Conservation (phyloP, 176 grass and related monocot genomes). For the Avena eriantha region DNA sequence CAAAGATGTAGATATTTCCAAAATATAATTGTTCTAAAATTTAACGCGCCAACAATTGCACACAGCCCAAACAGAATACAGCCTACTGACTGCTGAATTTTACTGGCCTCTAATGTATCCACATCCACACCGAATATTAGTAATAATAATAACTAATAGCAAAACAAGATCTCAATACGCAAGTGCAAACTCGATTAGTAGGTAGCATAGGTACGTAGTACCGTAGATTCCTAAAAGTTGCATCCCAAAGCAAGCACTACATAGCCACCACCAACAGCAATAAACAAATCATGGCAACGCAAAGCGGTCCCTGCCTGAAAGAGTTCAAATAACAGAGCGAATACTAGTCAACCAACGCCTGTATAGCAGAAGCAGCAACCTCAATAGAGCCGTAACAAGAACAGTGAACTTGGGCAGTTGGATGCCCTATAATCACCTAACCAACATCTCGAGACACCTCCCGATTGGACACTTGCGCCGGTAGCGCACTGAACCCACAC, state of each 20-base stretch:
- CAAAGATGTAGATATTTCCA: neutral
- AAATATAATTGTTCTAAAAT: neutral
- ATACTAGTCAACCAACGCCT: slow-evolving; percentile 4
- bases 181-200: neutral
- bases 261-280: neutral
- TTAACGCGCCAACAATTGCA: neutral
- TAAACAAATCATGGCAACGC: neutral
- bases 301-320: neutral
- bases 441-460: neutral
- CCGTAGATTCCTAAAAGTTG: neutral
- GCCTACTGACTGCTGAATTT: neutral
- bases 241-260: slow-evolving; percentile 14
- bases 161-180: neutral
- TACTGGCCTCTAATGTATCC: neutral
- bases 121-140: neutral
- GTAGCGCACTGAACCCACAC: neutral
- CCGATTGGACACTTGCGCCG: neutral
- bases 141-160: neutral
- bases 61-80: neutral
- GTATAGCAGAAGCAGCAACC: neutral
- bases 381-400: slow-evolving; percentile 1
- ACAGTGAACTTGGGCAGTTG: neutral
- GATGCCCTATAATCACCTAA: neutral
- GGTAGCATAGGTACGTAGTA: neutral
- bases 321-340: neutral